Conservation (phyloP, 2,329 filamentous ascomycete species). For the Exophiala sp. region DNA sequence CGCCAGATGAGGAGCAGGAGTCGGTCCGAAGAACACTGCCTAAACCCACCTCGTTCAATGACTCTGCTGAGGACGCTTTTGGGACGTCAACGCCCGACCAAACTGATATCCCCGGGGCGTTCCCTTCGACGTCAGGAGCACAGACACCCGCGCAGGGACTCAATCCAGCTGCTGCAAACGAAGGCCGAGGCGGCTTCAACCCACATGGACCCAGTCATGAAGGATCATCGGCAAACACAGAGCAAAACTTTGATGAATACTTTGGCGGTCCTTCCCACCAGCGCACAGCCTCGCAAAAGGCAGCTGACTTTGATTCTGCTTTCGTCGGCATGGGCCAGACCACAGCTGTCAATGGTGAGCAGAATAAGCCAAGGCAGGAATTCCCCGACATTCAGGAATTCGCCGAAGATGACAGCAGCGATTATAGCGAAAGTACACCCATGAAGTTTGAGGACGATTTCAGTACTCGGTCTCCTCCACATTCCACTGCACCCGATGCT, state of each 20-base stretch:
- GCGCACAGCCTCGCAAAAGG: conserved; percentile 44
- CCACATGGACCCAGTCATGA: not conserved
- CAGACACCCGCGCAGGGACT: conserved; percentile 20
- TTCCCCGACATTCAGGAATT: conserved; percentile 93
- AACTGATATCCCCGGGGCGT: conserved; percentile 47
- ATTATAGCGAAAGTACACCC: conserved; percentile 63
- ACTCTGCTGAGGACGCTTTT: conserved; percentile 12
- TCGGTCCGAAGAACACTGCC: conserved; percentile 25
- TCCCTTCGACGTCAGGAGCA: conserved; percentile 38
- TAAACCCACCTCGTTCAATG: conserved; percentile 2
- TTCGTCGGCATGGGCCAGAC: conserved; percentile 46
- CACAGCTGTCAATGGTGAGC: conserved; percentile 30
- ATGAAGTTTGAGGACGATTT: conserved; percentile 91
- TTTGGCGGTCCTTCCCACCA: conserved; percentile 44
- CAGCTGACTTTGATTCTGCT: conserved; percentile 47
- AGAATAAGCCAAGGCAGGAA: conserved; percentile 54
- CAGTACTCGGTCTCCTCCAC: conserved; percentile 56
- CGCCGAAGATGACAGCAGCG: conserved; percentile 68
- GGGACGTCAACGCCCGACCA: conserved; percentile 19
- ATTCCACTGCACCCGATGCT: conserved; percentile 26
- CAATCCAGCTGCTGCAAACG: conserved; percentile 5
- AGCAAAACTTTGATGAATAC: conserved; percentile 42
- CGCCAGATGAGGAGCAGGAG: conserved; percentile 28
- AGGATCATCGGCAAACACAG: conserved; percentile 23
- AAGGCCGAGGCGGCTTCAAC: not conserved